A percentile compares a stretch with the other conserved stretches of the same genome.
phyloP scores from a whole-genome alignment of 2,329 filamentous ascomycete species.

The Xylaria multiplex region DNA sequence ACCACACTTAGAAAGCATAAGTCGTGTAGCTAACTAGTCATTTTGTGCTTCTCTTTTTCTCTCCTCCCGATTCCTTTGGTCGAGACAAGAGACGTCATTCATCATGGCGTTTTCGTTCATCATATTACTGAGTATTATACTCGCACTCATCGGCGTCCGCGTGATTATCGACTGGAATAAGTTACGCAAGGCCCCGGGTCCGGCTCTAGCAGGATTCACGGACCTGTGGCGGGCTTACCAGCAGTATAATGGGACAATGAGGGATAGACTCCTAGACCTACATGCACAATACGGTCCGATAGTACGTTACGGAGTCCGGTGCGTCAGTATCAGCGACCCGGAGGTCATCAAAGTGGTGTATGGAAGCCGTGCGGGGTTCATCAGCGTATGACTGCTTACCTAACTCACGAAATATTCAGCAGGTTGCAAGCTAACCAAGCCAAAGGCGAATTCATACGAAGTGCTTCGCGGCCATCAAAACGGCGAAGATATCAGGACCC shows the following conservation, averaged over 20 bases:
- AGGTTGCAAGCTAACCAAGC: background rate
- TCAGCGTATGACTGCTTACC: constrained; percentile 35
- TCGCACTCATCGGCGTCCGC: constrained; percentile 31
- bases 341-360: constrained; percentile 43
- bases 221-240: constrained; percentile 44
- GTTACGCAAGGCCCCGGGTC: constrained; percentile 42
- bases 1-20: background rate
- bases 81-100: background rate
- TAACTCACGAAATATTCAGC: background rate
- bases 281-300: constrained; percentile 40
- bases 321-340: constrained; percentile 44
- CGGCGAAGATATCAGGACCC: constrained; percentile 42
- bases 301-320: constrained; percentile 43
- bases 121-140: constrained; percentile 21
- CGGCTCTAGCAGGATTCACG: constrained; percentile 39
- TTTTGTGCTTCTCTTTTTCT: background rate
- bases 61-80: background rate
- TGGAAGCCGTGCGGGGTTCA: constrained; percentile 42
- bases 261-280: constrained; percentile 39
- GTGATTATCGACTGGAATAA: constrained; percentile 39
- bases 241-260: constrained; percentile 41
- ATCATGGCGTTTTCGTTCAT: constrained; percentile 32
- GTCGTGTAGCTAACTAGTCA: background rate
- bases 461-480: constrained; percentile 41
- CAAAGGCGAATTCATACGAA: constrained; percentile 43